These are phyloP conservation scores for Malus fusca DNA, from an alignment of 306 rosid species.

Conservation along the genomic window DNA sequence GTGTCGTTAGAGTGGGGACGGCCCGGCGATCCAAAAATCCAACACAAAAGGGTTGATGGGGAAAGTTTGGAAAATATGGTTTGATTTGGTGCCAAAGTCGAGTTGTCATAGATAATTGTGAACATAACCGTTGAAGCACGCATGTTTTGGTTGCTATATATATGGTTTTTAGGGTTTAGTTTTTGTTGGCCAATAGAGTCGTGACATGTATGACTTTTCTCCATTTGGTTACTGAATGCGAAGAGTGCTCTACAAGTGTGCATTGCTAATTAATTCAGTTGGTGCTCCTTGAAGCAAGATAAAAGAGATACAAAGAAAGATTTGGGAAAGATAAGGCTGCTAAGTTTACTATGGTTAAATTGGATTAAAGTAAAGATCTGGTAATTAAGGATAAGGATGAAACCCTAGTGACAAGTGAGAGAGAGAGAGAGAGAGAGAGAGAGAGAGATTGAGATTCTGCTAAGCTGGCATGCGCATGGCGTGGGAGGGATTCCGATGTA, in stretches of 20 bases:
- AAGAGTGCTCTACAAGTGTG: not conserved
- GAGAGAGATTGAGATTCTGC: slow-evolving; percentile 20
- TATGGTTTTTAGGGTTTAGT: not conserved
- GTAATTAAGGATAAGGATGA: slow-evolving; percentile 66
- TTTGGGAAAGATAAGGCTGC: slow-evolving; percentile 10
- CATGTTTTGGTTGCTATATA: not conserved
- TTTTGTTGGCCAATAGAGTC: not conserved
- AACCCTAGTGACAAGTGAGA: slow-evolving; percentile 3
- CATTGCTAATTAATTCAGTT: not conserved
- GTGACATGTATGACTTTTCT: slow-evolving; percentile 11
- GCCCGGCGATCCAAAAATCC: too few species aligned
- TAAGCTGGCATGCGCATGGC: slow-evolving; percentile 54
- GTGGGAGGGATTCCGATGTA: slow-evolving; percentile 38
- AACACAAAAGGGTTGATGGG: not conserved
- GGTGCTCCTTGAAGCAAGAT: slow-evolving; percentile 3
- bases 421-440: not conserved
- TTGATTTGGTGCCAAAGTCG: slow-evolving; percentile 6
- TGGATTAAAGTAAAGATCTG: slow-evolving; percentile 20
- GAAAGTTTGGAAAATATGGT: not conserved
- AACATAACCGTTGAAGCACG: not conserved
- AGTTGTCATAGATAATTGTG: not conserved
- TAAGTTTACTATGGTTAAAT: slow-evolving; percentile 25
- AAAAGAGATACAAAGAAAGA: not conserved
- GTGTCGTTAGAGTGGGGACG: too few species aligned
- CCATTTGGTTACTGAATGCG: not conserved